Evolutionary conservation across 1,284 basidiomycete species (phyloP).

Genomic region (Heimioporus retisporus): DNA sequence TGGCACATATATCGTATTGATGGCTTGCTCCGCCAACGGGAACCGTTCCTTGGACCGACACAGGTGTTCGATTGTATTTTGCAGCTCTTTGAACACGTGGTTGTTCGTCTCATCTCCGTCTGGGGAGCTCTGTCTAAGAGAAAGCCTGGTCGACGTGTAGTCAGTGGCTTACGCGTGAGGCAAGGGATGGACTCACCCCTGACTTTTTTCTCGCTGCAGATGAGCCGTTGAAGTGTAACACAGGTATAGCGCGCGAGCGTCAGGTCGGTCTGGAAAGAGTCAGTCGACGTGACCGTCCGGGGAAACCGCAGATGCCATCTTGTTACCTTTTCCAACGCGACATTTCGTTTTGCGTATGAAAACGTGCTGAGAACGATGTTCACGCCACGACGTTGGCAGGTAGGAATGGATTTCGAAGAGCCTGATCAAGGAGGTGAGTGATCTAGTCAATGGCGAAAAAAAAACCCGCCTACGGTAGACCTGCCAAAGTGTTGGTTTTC

Average conservation of each 20-base stretch:
- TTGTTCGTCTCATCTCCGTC: slow-evolving; percentile 92
- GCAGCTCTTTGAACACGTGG: slow-evolving; percentile 87
- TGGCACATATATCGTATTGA: slow-evolving; percentile 96
- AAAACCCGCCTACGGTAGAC: no score
- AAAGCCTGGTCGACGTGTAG: slow-evolving; percentile 66
- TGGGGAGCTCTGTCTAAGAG: slow-evolving; percentile 90
- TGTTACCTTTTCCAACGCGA: slow-evolving; percentile 91
- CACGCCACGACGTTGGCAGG: slow-evolving; percentile 57
- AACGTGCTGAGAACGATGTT: slow-evolving; percentile 98
- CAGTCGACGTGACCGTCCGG: background rate
- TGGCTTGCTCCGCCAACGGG: slow-evolving; percentile 94
- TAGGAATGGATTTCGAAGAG: no score
- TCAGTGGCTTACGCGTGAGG: background rate
- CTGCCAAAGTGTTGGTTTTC: no score
- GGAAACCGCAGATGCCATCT: slow-evolving; percentile 55
- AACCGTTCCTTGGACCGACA: slow-evolving; percentile 95
- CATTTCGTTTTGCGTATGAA: slow-evolving; percentile 84
- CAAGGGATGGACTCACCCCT: slow-evolving; percentile 68
- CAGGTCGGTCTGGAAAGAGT: slow-evolving; percentile 26
- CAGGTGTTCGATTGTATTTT: slow-evolving; percentile 82
- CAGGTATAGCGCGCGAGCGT: slow-evolving; percentile 92
- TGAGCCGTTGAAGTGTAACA: slow-evolving; percentile 91
- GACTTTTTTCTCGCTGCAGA: slow-evolving; percentile 98
- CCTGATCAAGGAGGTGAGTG: no score
- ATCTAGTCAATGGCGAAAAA: no score